phyloP scores from a whole-genome alignment of 2,329 filamentous ascomycete genomes.

The Aspergillus aculeatinus region DNA sequence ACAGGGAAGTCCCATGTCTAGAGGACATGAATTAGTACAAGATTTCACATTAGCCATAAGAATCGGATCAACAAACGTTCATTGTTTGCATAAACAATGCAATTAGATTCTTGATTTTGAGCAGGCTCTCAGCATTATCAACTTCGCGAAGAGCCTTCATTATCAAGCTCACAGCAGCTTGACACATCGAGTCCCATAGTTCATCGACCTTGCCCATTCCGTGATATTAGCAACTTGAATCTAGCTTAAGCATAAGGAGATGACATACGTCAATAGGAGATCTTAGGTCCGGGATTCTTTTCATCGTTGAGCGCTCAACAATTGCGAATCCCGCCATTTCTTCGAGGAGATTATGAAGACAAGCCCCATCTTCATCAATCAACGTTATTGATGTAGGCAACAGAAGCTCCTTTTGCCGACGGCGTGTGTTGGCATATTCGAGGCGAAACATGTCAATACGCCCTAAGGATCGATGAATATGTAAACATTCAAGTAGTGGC shows the following conservation, averaged over 20 bases:
- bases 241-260: conserved; percentile 23
- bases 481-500: conserved; percentile 88
- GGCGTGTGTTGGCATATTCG: conserved; percentile 88
- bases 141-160: conserved; percentile 74
- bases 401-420: conserved; percentile 87
- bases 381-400: conserved; percentile 75
- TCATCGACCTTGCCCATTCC: conserved; percentile 72
- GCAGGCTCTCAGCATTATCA: conserved; percentile 80
- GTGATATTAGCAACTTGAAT: conserved; percentile 13
- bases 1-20: conserved; percentile 90
- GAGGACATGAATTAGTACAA: neutral
- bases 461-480: conserved; percentile 92
- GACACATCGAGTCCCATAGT: conserved; percentile 97
- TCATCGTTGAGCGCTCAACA: conserved; percentile 91
- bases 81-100: conserved; percentile 97
- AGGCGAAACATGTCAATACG: conserved; percentile 86
- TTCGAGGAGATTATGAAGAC: conserved; percentile 86
- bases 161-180: conserved; percentile 78
- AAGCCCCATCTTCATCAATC: conserved; percentile 76
- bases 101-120: conserved; percentile 94
- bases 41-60: conserved; percentile 6
- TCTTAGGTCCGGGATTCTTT: conserved; percentile 77
- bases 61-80: conserved; percentile 62
- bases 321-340: conserved; percentile 96
- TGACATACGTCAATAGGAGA: conserved; percentile 70